Evolutionary conservation across 345 rosid genomes (phyloP).

Genomic region (Mallotus nudiflorus): DNA sequence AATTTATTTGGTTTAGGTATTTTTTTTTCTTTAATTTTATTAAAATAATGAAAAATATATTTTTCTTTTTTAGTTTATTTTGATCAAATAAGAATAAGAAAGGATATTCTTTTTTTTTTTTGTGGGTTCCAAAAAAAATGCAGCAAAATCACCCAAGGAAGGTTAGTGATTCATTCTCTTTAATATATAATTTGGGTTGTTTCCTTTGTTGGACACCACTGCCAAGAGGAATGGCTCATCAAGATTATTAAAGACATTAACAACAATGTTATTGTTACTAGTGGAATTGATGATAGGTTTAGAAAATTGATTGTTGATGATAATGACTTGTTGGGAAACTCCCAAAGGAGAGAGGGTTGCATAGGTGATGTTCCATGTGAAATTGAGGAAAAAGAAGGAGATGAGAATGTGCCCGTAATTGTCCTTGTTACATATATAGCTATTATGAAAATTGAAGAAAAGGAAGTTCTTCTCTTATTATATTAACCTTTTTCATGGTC

Average conservation of each 20-base stretch:
- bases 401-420: too few species aligned
- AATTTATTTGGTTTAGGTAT: too few species aligned
- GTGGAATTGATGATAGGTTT: conserved; percentile 80
- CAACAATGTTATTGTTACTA: conserved; percentile 59
- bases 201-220: conserved; percentile 81
- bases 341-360: conserved; percentile 62
- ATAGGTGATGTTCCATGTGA: conserved; percentile 68
- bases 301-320: conserved; percentile 71
- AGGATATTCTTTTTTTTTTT: not conserved
- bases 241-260: conserved; percentile 73
- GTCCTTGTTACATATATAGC: too few species aligned
- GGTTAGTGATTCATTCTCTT: conserved; percentile 23
- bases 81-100: too few species aligned
- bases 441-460: too few species aligned
- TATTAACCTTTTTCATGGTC: too few species aligned
- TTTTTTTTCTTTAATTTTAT: too few species aligned
- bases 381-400: too few species aligned
- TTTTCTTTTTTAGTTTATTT: too few species aligned
- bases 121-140: conserved; percentile 29
- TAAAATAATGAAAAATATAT: too few species aligned
- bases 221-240: conserved; percentile 67
- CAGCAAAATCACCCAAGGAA: conserved; percentile 44
- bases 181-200: conserved; percentile 2
- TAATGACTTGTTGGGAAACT: conserved; percentile 63
- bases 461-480: too few species aligned